Evolutionary conservation across 495 filamentous ascomycete species (phyloP), one percentile per base, ranked within the genome.

Genomic region (Talaromyces nanjingensis): DNA sequence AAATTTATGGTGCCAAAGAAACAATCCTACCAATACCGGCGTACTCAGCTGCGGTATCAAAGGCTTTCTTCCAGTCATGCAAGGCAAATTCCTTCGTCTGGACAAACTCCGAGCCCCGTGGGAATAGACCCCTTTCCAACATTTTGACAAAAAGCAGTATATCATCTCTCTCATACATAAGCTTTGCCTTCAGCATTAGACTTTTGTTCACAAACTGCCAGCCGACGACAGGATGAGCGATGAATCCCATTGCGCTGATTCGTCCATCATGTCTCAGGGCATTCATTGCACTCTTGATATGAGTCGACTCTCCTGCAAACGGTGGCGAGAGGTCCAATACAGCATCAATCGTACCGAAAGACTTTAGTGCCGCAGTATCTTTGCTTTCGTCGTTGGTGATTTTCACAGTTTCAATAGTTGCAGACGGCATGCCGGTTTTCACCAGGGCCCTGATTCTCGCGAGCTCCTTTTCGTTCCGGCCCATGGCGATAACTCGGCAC

Each of bases 401-500:
- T 3, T 29, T 47, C 12, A 61, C 59, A 8, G 37, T 49, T 6
- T 61, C 59, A 27, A 61, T 49, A 49, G 34, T 18, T 1, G 59
- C 59, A 22, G 34, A 39, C 3, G 59, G 59, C 5, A 45, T 2
- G 2, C 59, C 37, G 20, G 5, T 33, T 16, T 45, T 27, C 39
- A 49, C 59, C 18, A 45, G 22, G 0, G 24, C 54, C 18, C 63
- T 63, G 62, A 77, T 60, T 9, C 58, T 61, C 7, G 67, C 65
- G 20, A 78, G 64, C 7, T 65, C 65, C 31, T 49, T 59, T 58
- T 52, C 59, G 65, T 79, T 81, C 16, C 82, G 71, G 7, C 79
- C 77, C 56, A 78, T 67, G n/a, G 81, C 80, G 54, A 84, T 72
- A 33, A 85, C 82, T 7, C 69, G 70, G 4, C 79, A 79, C 8